These are phyloP conservation scores for Oryza officinalis DNA, from an alignment of 176 grass and related monocot genomes.

Conservation along the genomic window DNA sequence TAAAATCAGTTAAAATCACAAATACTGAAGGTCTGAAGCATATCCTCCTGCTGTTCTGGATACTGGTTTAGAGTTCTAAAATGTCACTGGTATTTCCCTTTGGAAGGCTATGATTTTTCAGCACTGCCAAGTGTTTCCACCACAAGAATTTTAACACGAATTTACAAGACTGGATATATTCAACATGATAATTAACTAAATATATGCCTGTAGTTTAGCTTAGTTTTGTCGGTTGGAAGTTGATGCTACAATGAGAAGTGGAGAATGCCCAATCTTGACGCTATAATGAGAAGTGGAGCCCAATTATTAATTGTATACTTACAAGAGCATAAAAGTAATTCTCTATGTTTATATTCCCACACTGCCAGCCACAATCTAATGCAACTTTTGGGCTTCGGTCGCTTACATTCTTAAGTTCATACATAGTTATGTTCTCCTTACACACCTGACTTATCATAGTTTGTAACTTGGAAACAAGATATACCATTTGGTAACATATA, in stretches of 20 bases:
- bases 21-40: constrained; percentile 8
- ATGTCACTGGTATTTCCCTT: not conserved
- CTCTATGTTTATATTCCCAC: not conserved
- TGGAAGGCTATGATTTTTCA: constrained; percentile 26
- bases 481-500: constrained; percentile 1
- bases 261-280: not conserved
- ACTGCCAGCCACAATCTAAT: not conserved
- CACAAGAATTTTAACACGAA: constrained; percentile 22
- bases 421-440: too few relatives aligned
- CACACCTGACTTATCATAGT: not conserved
- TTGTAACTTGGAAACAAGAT: constrained; percentile 6
- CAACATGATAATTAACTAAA: constrained; percentile 2
- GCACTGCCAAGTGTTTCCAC: not conserved
- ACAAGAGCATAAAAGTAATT: not conserved
- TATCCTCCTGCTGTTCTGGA: not conserved
- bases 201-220: not conserved
- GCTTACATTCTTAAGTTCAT: too few relatives aligned
- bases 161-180: not conserved
- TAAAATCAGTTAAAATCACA: constrained; percentile 9
- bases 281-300: not conserved
- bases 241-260: not conserved
- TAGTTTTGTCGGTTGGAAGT: not conserved
- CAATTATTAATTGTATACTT: not conserved
- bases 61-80: not conserved
- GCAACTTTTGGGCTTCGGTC: not conserved